phyloP scores from a whole-genome alignment of 1,284 basidiomycete species.

The Naganishia sp. region DNA sequence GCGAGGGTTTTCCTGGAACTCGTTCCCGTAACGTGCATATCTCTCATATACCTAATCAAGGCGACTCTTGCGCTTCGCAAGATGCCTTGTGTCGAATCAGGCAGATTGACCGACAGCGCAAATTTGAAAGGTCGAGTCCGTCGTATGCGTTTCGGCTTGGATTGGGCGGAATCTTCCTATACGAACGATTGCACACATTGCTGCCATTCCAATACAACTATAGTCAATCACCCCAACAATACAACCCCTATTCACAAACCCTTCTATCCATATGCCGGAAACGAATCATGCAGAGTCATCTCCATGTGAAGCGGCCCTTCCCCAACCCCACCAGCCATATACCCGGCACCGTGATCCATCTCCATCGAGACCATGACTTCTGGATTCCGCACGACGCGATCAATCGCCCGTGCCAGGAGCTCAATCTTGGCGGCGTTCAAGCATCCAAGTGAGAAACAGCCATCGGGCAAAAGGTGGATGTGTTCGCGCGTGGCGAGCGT shows the following conservation, averaged over 20 bases:
- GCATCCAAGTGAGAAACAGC: slow-evolving; percentile 50
- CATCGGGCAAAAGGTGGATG: slow-evolving; percentile 49
- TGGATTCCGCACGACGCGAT: slow-evolving; percentile 46
- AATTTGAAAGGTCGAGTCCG: too few relatives aligned
- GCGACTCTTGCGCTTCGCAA: too few relatives aligned
- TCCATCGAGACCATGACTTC: background rate
- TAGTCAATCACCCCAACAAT: background rate
- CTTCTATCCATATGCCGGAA: slow-evolving; percentile 5
- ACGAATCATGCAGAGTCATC: slow-evolving; percentile 26
- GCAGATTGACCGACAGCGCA: too few relatives aligned
- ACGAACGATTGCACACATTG: too few relatives aligned
- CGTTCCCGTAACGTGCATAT: too few relatives aligned
- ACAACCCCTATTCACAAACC: background rate
- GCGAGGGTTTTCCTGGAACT: too few relatives aligned
- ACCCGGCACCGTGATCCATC: slow-evolving; percentile 2
- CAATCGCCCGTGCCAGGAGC: slow-evolving; percentile 45
- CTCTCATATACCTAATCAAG: too few relatives aligned
- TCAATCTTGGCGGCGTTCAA: slow-evolving; percentile 51
- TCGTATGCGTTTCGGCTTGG: too few relatives aligned
- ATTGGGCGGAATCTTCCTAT: too few relatives aligned
- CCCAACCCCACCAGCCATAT: slow-evolving; percentile 7
- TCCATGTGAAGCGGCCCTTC: slow-evolving; percentile 26
- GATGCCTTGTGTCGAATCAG: too few relatives aligned
- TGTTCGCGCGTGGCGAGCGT: slow-evolving; percentile 46
- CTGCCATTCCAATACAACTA: background rate